phyloP scores from a whole-genome alignment of 164 flowering plant species.

The Liriodendron chinense region DNA sequence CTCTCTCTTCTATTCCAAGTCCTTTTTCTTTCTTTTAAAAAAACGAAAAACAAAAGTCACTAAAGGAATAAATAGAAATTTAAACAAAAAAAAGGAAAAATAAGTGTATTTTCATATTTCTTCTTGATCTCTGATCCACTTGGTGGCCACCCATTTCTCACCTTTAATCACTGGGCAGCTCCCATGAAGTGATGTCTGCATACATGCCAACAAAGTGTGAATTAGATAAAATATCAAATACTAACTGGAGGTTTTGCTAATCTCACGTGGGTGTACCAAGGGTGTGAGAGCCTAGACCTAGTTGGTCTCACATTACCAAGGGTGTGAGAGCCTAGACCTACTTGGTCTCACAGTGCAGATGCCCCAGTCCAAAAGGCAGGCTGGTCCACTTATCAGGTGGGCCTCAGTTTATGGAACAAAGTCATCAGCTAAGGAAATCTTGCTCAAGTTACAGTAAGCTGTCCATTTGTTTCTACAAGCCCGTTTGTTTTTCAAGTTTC shows the following conservation, averaged over 20 bases:
- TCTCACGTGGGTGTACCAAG: not conserved
- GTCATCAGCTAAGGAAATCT: not conserved
- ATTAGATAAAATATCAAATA: too few relatives aligned
- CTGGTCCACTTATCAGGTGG: not conserved
- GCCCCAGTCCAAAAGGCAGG: not conserved
- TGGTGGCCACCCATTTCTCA: slow-evolving; percentile 98
- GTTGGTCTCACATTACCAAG: not conserved
- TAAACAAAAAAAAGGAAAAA: too few relatives aligned
- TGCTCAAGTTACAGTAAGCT: too few relatives aligned
- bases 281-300: not conserved
- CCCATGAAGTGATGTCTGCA: slow-evolving; percentile 91
- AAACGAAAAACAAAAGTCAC: too few relatives aligned
- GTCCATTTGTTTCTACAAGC: too few relatives aligned
- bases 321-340: not conserved
- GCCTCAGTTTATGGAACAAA: not conserved
- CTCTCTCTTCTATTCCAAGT: too few relatives aligned
- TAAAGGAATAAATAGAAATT: too few relatives aligned
- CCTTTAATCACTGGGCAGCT: slow-evolving; percentile 94
- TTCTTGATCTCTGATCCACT: slow-evolving; percentile 82
- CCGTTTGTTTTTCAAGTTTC: too few relatives aligned
- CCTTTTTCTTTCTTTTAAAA: too few relatives aligned
- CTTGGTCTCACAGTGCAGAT: not conserved
- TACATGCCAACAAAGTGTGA: not conserved
- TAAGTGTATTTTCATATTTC: not conserved
- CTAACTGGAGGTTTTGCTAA: not conserved